Evolutionary conservation across 192 early-diverging fungal genomes (phyloP), one percentile per base, ranked within the genome.

Genomic region (Dissophora globulifera): DNA sequence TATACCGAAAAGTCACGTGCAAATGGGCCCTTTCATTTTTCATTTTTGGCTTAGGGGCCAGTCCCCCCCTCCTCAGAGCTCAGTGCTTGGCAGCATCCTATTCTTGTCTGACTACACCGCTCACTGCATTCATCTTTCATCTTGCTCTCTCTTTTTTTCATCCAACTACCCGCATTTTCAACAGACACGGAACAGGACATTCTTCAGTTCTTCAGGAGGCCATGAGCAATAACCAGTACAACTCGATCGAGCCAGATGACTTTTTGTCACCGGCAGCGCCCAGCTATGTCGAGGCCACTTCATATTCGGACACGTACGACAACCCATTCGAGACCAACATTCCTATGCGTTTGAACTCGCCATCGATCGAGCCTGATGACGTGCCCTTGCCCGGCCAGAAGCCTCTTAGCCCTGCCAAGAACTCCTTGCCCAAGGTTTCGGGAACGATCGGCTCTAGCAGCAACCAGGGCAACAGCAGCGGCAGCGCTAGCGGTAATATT

Each of bases 271-370:
- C 72, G 33, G 62, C 72, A 38, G 72, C 64, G 22, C 72, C 72
- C 52, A 76, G 72, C 72, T 76, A 76, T 32, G 63, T 65, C 38
- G 72, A 76, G 52, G 72, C 72, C 4, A 66, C 70, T 0, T 58
- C 57, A 15, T 76, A 76, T 35, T 76, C 72, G n/a, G 72, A 76
- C 64, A 76, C 72, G 27, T 76, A 76, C 23, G 62, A 66, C 58
- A 76, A 76, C 20, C 72, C 72, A 11, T 76, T 76, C 52, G 72
- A 76, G 52, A 76, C 72, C 9, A 76, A 67, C 64, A 67, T 67
- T 47, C 72, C 72, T 13, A 62, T 67, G 35, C 56, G 72, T 38
- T 45, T 67, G 42, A 76, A 61, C 58, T 76, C 72, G 27, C 72
- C 72, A 6, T 76, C 58, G 25, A 76, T 76, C 52, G 72, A 76